Base-by-base conservation (phyloP, 2,329 filamentous ascomycete species). In the Paracoccidioides brasiliensis region DNA sequence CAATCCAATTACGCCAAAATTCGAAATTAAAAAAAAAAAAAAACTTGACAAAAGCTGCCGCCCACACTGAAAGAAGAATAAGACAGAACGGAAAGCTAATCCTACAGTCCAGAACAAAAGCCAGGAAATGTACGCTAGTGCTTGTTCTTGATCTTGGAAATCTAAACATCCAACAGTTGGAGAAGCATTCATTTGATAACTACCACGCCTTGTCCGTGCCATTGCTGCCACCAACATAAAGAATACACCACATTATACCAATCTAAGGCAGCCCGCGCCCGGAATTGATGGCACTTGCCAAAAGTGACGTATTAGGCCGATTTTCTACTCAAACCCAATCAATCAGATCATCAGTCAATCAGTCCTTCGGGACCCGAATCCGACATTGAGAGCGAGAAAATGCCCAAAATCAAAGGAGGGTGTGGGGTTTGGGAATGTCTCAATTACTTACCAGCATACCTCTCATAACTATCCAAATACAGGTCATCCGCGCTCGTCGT, bases 401-500 rank as follows among this genome's bases (percentile, higher is more conserved):
- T 22, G 22, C 22, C 1, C 22, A 22, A 22, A 22, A 22, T 22
- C 22, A 22, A 22, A 22, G 22, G 22, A 22, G 22, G 2, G 22
- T 22, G 22, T 22, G 22, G 22, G 22, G 22, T 22, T 22, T 22
- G 22, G 22, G 22, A 22, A 22, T 22, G 22, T 22, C 22, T 22
- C 22, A 22, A 22, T 22, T 12, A 74, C 74, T 69, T 62, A 78
- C 77, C 74, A 66, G 75, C 76, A 77, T 80, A 78, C 76, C 83
- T 61, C 74, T 80, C 69, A 77, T 89, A 78, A 58, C 80, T 84
- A 63, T 86, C 83, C 56, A 84, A 67, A 64, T 87, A 88, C 55
- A 86, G 69, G 48, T 81, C 77, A 60, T 83, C 79, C 3, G 73
- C 75, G 65, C 84, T 88, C 28, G 81, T 86, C 12, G 86, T 90